Conservation (phyloP, 768 basidiomycete genomes). For the Collybia mongolica region DNA sequence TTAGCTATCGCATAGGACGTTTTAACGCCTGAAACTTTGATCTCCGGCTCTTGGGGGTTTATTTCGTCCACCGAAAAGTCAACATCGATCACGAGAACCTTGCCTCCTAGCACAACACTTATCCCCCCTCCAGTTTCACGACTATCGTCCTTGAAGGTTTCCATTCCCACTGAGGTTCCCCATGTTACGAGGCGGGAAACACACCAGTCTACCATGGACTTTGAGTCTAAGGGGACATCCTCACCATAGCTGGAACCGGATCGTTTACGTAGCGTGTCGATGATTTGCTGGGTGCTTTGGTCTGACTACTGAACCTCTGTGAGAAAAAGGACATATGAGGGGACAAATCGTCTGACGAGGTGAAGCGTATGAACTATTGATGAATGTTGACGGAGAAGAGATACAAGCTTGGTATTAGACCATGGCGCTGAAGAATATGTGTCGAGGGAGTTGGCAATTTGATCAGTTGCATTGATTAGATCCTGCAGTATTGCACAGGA, state of each 20-base stretch:
- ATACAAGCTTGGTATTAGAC: conserved; percentile 65
- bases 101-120: conserved; percentile 69
- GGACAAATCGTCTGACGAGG: conserved; percentile 37
- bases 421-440: conserved; percentile 48
- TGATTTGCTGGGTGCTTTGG: conserved; percentile 48
- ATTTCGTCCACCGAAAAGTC: conserved; percentile 52
- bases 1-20: conserved; percentile 68
- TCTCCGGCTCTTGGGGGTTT: conserved; percentile 30
- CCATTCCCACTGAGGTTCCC: conserved; percentile 68
- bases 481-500: conserved; percentile 46
- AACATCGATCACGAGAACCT: conserved; percentile 78
- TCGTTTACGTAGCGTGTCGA: conserved; percentile 45
- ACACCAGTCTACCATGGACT: conserved; percentile 53
- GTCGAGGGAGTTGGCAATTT: conserved; percentile 53
- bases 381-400: conserved; percentile 65
- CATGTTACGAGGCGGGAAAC: conserved; percentile 57
- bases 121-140: conserved; percentile 38
- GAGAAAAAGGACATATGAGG: conserved; percentile 8
- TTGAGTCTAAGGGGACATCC: conserved; percentile 54
- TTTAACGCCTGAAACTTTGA: conserved; percentile 59
- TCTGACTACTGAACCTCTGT: conserved; percentile 41
- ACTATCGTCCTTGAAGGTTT: conserved; percentile 65
- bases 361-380: conserved; percentile 50
- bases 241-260: conserved; percentile 55
- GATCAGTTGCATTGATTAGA: conserved; percentile 48